Evolutionary conservation across 768 basidiomycete species (phyloP), one percentile per base, ranked within the genome.

Genomic region (Suillus fuscotomentosus): DNA sequence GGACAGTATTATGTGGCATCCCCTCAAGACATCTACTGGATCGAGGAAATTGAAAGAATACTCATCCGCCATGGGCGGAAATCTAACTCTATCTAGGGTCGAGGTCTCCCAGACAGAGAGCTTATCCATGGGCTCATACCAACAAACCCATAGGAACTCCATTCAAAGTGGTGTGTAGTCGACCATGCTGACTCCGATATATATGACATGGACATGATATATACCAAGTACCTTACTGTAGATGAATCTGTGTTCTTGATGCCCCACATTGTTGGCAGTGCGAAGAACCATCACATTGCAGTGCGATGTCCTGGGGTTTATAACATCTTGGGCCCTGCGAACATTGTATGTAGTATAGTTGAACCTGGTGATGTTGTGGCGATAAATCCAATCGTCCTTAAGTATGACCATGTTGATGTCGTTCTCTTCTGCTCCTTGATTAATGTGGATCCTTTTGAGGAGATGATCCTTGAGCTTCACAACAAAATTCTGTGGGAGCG

Each of bases 361-460:
- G 41, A 63, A 17, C 11, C 53, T 36, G 0, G 34, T 6, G 20
- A 63, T 27, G 4, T 56, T 56, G 24, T 63, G 62, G 9, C 39
- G 11, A 41, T 63, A 56, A 14, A 41, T 36, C 0, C 24, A 38
- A 47, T 47, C 45, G n/a, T 47, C 45, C 45, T 47, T 47, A 9
- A n/a, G 5, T 31, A 34, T 15, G 50, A 62, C 24, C 8, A 8
- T 17, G 34, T 80, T 72, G 79, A 79, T 8, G 79, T 66, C 5
- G 80, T 65, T 60, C 80, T 79, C 61, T 82, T 77, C 63, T 74
- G 81, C 34, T 59, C 68, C 0, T 71, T 78, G 77, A 13, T n/a
- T n/a, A 78, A 61, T 27, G 14, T 41, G 41, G 22, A 43, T 43
- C 20, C 42, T 2, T 43, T 3, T 2, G 2, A 27, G 2, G 0